phyloP scores from a whole-genome alignment of 2,329 filamentous ascomycete genomes.

The Bipolaris sorokiniana region DNA sequence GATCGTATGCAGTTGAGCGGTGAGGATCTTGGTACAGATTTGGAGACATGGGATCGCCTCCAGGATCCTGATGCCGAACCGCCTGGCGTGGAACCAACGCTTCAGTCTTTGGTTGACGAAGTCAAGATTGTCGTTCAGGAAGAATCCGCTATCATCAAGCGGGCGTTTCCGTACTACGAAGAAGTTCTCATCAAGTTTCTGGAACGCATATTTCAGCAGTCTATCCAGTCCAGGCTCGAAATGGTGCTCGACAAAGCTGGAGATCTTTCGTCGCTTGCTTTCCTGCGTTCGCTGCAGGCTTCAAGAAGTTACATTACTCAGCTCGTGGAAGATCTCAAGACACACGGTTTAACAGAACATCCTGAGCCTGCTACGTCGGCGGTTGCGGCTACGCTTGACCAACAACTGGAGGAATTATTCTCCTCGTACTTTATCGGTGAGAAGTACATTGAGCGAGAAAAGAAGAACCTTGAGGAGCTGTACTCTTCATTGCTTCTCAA shows the following conservation, averaged over 20 bases:
- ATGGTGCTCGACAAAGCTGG: constrained; percentile 95
- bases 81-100: constrained; percentile 85
- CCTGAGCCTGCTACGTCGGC: constrained; percentile 89
- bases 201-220: constrained; percentile 96
- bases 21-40: constrained; percentile 79
- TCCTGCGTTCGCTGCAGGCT: constrained; percentile 87
- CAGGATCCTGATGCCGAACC: constrained; percentile 94
- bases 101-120: constrained; percentile 92
- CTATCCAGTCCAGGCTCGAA: constrained; percentile 92
- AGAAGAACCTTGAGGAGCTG: constrained; percentile 74
- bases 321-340: constrained; percentile 89
- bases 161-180: constrained; percentile 95
- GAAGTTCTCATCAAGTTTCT: constrained; percentile 92
- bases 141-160: constrained; percentile 94
- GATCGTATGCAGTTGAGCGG: constrained; percentile 90
- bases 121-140: constrained; percentile 96
- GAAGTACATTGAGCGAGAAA: constrained; percentile 70
- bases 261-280: constrained; percentile 88
- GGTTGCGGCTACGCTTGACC: constrained; percentile 73
- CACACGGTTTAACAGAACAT: constrained; percentile 92
- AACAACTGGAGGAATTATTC: constrained; percentile 70
- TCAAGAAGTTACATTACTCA: constrained; percentile 87
- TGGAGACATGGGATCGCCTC: constrained; percentile 81
- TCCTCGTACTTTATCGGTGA: constrained; percentile 70
- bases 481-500: constrained; percentile 95